phyloP scores from a whole-genome alignment of 371 early-diverging fungal species.

The Syncephalis plumigaleata region DNA sequence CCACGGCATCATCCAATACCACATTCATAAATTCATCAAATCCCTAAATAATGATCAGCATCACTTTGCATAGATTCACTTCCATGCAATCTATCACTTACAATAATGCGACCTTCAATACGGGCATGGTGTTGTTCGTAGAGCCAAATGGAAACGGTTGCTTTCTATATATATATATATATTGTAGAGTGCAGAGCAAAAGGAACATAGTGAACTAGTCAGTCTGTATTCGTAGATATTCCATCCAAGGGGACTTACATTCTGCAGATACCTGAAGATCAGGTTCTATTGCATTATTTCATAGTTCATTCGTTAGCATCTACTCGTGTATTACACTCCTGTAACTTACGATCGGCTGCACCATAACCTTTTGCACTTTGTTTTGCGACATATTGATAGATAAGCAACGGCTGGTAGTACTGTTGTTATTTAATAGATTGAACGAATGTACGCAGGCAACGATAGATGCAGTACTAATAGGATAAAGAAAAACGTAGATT shows the following conservation, averaged over 20 bases:
- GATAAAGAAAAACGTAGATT: too few species aligned
- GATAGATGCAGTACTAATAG: too few species aligned
- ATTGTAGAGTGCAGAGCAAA: constrained; percentile 1
- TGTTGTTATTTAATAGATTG: too few species aligned
- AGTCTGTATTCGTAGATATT: too few species aligned
- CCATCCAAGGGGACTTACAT: too few species aligned
- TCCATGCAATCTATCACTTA: neutral
- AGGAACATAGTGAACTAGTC: too few species aligned
- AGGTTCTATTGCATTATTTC: constrained; percentile 40
- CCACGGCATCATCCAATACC: constrained; percentile 78
- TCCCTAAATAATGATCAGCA: constrained; percentile 38
- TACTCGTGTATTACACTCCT: neutral
- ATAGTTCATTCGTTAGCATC: neutral
- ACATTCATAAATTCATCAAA: constrained; percentile 97
- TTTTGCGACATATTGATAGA: neutral
- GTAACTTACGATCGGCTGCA: constrained; percentile 82
- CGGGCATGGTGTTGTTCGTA: constrained; percentile 70
- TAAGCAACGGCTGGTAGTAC: too few species aligned
- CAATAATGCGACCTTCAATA: constrained; percentile 85
- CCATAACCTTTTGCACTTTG: constrained; percentile 89
- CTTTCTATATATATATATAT: too few species aligned
- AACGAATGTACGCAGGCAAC: too few species aligned
- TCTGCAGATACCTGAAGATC: constrained; percentile 81
- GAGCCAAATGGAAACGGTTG: constrained; percentile 84
- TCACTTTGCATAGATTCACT: neutral